Evolutionary conservation across 73 alveolate genomes (phyloP), one percentile per base, ranked within the genome.

Genomic region (Symbiodinium pilosum): DNA sequence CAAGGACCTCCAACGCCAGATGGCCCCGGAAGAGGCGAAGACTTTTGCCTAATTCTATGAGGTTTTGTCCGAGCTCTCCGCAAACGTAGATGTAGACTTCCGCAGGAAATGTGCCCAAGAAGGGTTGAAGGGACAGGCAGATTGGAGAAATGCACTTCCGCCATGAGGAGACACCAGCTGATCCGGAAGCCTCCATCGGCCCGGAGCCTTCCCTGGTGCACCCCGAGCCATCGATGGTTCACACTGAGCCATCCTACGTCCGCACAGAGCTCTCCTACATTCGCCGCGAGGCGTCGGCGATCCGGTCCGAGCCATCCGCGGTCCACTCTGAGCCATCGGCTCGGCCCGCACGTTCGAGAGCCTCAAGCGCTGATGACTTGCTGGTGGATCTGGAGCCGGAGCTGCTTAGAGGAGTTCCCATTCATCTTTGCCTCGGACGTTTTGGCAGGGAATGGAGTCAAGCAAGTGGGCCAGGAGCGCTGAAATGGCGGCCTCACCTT

Each of bases 391-490:
- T 47, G 64, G 64, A 47, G 64, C 64, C 64, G 64, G 64, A 47
- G 64, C 64, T 47, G 8, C 64, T 47, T 8, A 47, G 64, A 47
- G 64, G 64, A 16, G 64, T 47, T 8, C 64, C 64, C 64, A 8
- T 47, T 8, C 64, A 47, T 47, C 16, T 47, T 16, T 47, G 64
- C 64, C 16, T 47, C 84, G 28, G 84, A 38, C 84, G 93, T 64
- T 30, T 84, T 84, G 93, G 93, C 41, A 84, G 52, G 42, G 77
- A 43, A 11, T 39, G 92, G 91, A 28, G 64, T 7, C 75, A 42
- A 30, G 34, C 12, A 16, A 11, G 6, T 21, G 28, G 24, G 68
- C 64, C 41, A 24, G 92, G 39, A 32, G 38, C 11, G 64, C 40
- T 83, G 12, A 4, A 6, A 2, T 41, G 77, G 93, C 24, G 43